Evolutionary conservation across 2,329 filamentous ascomycete genomes (phyloP).

Genomic region (Fusarium pseudonygamai): DNA sequence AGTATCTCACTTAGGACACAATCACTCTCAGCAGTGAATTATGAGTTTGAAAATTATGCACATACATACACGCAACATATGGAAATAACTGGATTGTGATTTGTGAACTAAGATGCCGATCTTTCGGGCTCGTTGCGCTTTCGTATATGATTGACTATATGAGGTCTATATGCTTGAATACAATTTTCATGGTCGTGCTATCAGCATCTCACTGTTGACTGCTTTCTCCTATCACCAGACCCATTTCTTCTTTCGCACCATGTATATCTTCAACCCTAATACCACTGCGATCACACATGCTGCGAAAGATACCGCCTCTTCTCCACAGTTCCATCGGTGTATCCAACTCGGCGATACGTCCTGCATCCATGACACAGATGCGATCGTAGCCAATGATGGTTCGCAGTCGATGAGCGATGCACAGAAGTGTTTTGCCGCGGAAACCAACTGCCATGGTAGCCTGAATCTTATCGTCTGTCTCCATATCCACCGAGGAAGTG

Average conservation of each 20-base stretch:
- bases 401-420: slow-evolving; percentile 90
- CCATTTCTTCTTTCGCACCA: slow-evolving; percentile 52
- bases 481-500: slow-evolving; percentile 92
- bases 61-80: background rate
- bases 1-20: background rate
- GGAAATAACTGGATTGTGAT: background rate
- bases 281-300: slow-evolving; percentile 90
- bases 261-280: slow-evolving; percentile 70
- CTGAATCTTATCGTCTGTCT: slow-evolving; percentile 97
- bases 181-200: background rate
- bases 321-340: slow-evolving; percentile 79
- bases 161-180: background rate
- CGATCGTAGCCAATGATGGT: slow-evolving; percentile 95
- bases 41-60: background rate
- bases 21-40: background rate
- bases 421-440: slow-evolving; percentile 85
- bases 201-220: slow-evolving; percentile 7
- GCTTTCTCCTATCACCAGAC: slow-evolving; percentile 11
- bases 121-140: background rate
- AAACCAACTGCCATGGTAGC: slow-evolving; percentile 86
- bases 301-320: slow-evolving; percentile 79
- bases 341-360: slow-evolving; percentile 87
- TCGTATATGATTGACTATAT: background rate
- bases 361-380: slow-evolving; percentile 96
- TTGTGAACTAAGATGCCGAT: background rate